Conservation (phyloP, 805 yeast species). For the Kregervanrija fluxuum region DNA sequence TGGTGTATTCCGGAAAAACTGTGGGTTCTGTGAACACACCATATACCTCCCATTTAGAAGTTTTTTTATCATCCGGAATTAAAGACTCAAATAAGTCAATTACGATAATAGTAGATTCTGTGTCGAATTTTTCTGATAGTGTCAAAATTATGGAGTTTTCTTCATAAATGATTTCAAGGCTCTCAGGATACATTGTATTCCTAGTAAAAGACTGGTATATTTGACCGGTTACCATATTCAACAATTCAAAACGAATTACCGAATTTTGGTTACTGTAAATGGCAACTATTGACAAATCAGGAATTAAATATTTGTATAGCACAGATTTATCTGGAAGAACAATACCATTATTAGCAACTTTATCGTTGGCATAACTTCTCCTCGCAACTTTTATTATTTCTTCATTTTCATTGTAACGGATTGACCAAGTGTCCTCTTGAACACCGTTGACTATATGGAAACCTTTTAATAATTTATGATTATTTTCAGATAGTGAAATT, state of each 20-base stretch:
- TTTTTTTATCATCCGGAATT: slow-evolving; percentile 39
- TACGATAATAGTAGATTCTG: slow-evolving; percentile 45
- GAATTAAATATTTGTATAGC: slow-evolving; percentile 76
- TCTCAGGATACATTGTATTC: slow-evolving; percentile 17
- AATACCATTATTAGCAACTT: slow-evolving; percentile 56
- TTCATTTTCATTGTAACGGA: slow-evolving; percentile 19
- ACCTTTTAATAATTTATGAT: slow-evolving; percentile 12
- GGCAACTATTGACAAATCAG: slow-evolving; percentile 54
- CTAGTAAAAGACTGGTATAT: slow-evolving; percentile 34
- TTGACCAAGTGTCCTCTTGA: slow-evolving; percentile 16
- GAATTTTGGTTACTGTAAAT: slow-evolving; percentile 23
- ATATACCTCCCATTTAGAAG: slow-evolving; percentile 9
- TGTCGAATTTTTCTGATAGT: slow-evolving; percentile 40
- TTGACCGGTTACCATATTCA: slow-evolving; percentile 69
- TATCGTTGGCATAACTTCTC: slow-evolving; percentile 32
- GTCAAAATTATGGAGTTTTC: slow-evolving; percentile 82
- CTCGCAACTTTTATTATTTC: slow-evolving; percentile 33
- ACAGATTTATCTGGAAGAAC: slow-evolving; percentile 65
- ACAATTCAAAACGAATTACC: slow-evolving; percentile 39
- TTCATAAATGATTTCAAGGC: slow-evolving; percentile 50
- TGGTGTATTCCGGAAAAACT: slow-evolving; percentile 39
- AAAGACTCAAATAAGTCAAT: slow-evolving; percentile 74
- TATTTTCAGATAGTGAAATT: background rate
- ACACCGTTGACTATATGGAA: slow-evolving; percentile 1
- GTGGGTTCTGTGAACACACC: slow-evolving; percentile 12